Percentiles rank a stretch among this genome's conserved stretches.
phyloP scores from a whole-genome alignment of 169 alveolate species.

The Cryptosporidium canis region DNA sequence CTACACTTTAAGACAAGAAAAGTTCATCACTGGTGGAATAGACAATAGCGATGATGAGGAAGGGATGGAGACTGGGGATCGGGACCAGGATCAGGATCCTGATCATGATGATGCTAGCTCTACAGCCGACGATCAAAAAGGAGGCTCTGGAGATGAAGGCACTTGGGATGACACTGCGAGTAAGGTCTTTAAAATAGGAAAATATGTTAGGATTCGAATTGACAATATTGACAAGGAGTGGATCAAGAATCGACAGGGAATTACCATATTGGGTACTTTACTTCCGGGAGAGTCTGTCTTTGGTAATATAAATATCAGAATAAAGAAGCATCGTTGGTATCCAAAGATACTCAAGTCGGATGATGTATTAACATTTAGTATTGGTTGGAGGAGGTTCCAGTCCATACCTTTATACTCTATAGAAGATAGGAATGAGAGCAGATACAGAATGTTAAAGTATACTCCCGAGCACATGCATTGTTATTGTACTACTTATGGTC shows the following conservation, averaged over 20 bases:
- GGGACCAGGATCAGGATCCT: constrained; percentile 78
- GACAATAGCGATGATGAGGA: constrained; percentile 75
- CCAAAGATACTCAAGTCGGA: constrained; percentile 95
- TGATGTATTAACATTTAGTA: constrained; percentile 95
- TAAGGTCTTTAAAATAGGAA: constrained; percentile 85
- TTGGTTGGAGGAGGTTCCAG: constrained; percentile 99
- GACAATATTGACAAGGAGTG: constrained; percentile 78
- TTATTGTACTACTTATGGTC: constrained; percentile 94
- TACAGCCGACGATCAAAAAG: constrained; percentile 80
- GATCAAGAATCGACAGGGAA: constrained; percentile 38
- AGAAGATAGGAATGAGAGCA: constrained; percentile 93
- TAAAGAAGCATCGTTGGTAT: constrained; percentile 95
- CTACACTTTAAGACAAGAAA: background rate
- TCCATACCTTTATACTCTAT: constrained; percentile 95
- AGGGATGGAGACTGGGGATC: constrained; percentile 21
- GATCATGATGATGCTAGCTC: constrained; percentile 77
- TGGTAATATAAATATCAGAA: constrained; percentile 87
- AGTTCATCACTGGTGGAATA: constrained; percentile 78
- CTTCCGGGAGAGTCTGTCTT: constrained; percentile 84
- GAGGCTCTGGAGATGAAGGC: constrained; percentile 79
- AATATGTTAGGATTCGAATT: constrained; percentile 89
- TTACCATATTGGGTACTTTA: constrained; percentile 83
- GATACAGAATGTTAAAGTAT: constrained; percentile 86
- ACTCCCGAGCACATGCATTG: constrained; percentile 98
- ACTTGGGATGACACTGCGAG: background rate